phyloP scores from a whole-genome alignment of 2,329 filamentous ascomycete species.

The Neurospora sp. region DNA sequence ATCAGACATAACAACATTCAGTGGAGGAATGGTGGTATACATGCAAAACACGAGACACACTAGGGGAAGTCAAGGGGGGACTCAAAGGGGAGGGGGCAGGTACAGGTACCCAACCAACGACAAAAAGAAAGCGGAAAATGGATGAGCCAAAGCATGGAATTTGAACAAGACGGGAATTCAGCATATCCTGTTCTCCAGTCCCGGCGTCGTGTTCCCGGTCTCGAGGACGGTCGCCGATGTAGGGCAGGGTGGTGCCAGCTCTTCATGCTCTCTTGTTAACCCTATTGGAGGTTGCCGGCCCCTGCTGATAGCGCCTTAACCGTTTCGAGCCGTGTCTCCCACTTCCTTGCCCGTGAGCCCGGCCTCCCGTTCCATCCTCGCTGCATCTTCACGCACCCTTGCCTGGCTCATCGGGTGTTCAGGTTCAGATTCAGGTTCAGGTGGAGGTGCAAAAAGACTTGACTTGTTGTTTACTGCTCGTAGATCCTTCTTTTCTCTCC shows the following conservation, averaged over 20 bases:
- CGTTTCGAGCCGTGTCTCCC: background rate
- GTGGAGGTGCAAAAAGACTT: background rate
- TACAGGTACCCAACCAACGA: background rate
- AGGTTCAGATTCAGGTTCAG: background rate
- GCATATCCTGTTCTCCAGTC: slow-evolving; percentile 17
- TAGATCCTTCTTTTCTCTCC: background rate
- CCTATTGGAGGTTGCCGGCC: background rate
- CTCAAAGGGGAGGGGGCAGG: background rate
- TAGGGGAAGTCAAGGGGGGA: background rate
- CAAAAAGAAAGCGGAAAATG: slow-evolving; percentile 12
- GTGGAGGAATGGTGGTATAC: background rate
- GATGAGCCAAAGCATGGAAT: slow-evolving; percentile 17
- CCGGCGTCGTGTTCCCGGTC: slow-evolving; percentile 12
- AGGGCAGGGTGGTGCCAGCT: background rate
- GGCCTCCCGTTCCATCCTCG: background rate
- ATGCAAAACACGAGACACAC: background rate
- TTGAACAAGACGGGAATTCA: slow-evolving; percentile 8
- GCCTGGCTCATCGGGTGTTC: background rate
- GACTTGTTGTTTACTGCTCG: background rate
- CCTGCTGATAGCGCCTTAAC: background rate
- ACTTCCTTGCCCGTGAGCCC: background rate
- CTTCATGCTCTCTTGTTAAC: background rate
- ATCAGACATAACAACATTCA: background rate
- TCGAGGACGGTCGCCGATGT: background rate
- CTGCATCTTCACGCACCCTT: background rate